A percentile compares a stretch with the other conserved stretches of the same genome.
Evolutionary conservation across 345 rosid species (phyloP).

Genomic region (Brassica juncea): DNA sequence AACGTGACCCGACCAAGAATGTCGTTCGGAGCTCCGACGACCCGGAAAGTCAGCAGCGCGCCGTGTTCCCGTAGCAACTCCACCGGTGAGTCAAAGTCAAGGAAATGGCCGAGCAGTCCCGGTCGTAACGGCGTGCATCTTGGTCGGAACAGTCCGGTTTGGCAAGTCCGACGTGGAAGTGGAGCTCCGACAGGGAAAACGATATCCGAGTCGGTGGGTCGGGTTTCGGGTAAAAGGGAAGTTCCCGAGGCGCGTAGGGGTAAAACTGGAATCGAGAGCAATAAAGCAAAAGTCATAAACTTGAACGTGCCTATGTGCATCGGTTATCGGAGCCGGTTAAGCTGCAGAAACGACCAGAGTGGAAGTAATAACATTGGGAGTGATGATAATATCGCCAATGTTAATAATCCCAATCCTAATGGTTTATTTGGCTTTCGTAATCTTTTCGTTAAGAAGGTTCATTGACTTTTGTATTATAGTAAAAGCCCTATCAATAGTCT

Average conservation of each 20-base stretch:
- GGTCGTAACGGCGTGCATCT: constrained; percentile 65
- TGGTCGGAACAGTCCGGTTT: constrained; percentile 74
- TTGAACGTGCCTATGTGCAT: constrained; percentile 47
- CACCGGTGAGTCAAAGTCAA: constrained; percentile 45
- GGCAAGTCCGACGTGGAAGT: constrained; percentile 66
- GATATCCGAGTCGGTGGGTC: constrained; percentile 24
- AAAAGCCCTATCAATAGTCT: constrained; percentile 16
- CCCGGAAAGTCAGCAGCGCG: constrained; percentile 75
- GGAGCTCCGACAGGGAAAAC: constrained; percentile 32
- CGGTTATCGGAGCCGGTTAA: constrained; percentile 68
- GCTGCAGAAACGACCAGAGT: constrained; percentile 61
- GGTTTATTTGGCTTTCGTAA: constrained; percentile 63
- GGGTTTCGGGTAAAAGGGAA: constrained; percentile 28
- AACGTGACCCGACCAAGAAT: constrained; percentile 54
- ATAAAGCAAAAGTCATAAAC: constrained; percentile 39
- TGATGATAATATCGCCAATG: constrained; percentile 10
- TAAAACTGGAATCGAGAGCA: constrained; percentile 31
- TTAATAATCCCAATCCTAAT: constrained; percentile 32
- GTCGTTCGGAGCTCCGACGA: constrained; percentile 43
- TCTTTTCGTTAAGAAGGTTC: constrained; percentile 70
- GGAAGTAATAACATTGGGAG: constrained; percentile 33
- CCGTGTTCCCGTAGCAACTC: constrained; percentile 85
- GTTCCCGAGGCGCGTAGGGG: constrained; percentile 36
- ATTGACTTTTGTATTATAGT: constrained; percentile 32
- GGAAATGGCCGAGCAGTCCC: constrained; percentile 74